A percentile compares a stretch with the other conserved stretches of the same genome.
These are phyloP conservation scores for Aspergillus aculeatinus DNA, from an alignment of 2,329 filamentous ascomycete species.

Conservation along the genomic window DNA sequence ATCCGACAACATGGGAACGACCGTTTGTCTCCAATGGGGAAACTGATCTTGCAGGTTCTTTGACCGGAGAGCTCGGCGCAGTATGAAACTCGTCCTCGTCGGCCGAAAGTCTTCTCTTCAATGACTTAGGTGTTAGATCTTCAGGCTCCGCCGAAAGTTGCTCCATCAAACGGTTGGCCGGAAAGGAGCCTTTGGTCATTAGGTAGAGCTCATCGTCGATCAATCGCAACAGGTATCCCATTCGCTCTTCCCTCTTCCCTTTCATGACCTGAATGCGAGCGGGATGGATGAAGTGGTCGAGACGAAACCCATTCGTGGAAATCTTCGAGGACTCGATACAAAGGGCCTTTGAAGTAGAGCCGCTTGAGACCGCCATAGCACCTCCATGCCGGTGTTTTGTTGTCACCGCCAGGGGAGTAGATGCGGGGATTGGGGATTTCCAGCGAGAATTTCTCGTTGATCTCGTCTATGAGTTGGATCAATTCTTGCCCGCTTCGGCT, in stretches of 20 bases:
- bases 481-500: conserved; percentile 25
- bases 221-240: conserved; percentile 28
- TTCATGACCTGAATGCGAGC: conserved; percentile 11
- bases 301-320: conserved; percentile 35
- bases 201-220: conserved; percentile 37
- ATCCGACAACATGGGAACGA: background rate
- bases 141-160: conserved; percentile 8
- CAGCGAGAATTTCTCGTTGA: conserved; percentile 38
- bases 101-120: conserved; percentile 19
- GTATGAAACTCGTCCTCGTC: conserved; percentile 32
- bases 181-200: conserved; percentile 22
- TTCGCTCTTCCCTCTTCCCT: conserved; percentile 23
- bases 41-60: conserved; percentile 4
- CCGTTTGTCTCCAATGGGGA: background rate
- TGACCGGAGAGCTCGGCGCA: conserved; percentile 31
- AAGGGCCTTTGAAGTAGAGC: conserved; percentile 30
- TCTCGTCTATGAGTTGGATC: conserved; percentile 27
- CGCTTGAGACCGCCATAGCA: conserved; percentile 29
- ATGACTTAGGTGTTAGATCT: conserved; percentile 2
- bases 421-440: conserved; percentile 30
- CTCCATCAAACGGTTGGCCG: background rate
- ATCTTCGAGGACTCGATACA: conserved; percentile 26
- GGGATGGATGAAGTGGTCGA: conserved; percentile 1
- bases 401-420: conserved; percentile 20
- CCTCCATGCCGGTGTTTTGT: conserved; percentile 22